phyloP scores from a whole-genome alignment of 306 rosid species.

The Lathyrus aphaca region DNA sequence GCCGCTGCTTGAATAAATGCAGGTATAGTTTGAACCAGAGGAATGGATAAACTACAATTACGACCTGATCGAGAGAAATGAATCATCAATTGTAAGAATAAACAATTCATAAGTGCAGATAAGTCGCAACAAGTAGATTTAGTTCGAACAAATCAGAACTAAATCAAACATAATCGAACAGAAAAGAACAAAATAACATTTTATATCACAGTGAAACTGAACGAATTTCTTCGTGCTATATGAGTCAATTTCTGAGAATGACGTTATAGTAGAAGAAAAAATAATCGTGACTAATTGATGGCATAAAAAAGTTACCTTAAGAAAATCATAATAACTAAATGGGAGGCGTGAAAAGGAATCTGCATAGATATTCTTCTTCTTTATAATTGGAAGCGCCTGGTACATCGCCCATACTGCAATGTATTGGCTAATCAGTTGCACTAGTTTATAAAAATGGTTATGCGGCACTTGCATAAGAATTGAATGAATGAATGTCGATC shows the following conservation, averaged over 20 bases:
- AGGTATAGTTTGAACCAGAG: slow-evolving; percentile 82
- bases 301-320: slow-evolving; percentile 58
- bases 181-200: slow-evolving; percentile 14
- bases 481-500: slow-evolving; percentile 25
- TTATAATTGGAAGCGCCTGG: slow-evolving; percentile 74
- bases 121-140: background rate
- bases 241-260: background rate
- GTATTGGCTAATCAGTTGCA: slow-evolving; percentile 40
- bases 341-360: slow-evolving; percentile 61
- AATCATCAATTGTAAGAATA: slow-evolving; percentile 19
- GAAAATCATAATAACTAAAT: slow-evolving; percentile 68
- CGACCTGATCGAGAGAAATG: slow-evolving; percentile 59
- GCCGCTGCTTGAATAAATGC: slow-evolving; percentile 88
- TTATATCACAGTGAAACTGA: slow-evolving; percentile 11
- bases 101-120: slow-evolving; percentile 1
- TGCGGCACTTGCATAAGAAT: slow-evolving; percentile 32
- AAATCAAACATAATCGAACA: slow-evolving; percentile 5
- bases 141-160: background rate
- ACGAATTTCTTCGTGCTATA: slow-evolving; percentile 18
- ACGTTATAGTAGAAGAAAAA: background rate
- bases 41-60: slow-evolving; percentile 68
- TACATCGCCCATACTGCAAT: slow-evolving; percentile 82
- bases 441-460: slow-evolving; percentile 23
- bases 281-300: background rate
- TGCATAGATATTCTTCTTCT: slow-evolving; percentile 64